These are phyloP conservation scores for Russula dissimulans DNA, from an alignment of 768 basidiomycete genomes.

Conservation along the genomic window DNA sequence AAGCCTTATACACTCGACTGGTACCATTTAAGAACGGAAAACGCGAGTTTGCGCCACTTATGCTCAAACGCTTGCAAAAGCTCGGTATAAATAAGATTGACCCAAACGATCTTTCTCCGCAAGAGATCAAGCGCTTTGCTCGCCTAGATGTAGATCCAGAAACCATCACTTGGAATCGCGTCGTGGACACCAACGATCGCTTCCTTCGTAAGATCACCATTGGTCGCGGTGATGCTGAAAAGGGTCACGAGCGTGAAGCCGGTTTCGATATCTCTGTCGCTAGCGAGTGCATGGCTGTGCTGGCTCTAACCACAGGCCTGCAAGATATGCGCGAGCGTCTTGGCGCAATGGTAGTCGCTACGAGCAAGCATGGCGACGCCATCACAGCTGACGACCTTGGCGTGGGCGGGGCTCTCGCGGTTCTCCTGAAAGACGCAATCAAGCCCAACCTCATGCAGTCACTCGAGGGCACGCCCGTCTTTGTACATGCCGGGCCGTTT, in stretches of 20 bases:
- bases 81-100: conserved; percentile 91
- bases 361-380: conserved; percentile 82
- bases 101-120: conserved; percentile 85
- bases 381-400: conserved; percentile 96
- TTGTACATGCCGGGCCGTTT: conserved; percentile 97
- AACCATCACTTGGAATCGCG: conserved; percentile 97
- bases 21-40: conserved; percentile 91
- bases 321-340: conserved; percentile 88
- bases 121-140: conserved; percentile 84
- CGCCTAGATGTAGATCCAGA: conserved; percentile 84
- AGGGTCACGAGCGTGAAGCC: conserved; percentile 79
- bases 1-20: conserved; percentile 86
- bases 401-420: conserved; percentile 88
- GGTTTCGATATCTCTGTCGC: conserved; percentile 98
- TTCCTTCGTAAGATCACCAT: conserved; percentile 92
- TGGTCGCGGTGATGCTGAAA: conserved; percentile 84
- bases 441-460: conserved; percentile 99
- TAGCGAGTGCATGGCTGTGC: conserved; percentile 96
- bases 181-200: conserved; percentile 93
- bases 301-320: conserved; percentile 81
- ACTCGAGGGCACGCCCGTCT: conserved; percentile 94
- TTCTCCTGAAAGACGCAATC: conserved; percentile 97
- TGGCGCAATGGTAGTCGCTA: conserved; percentile 95
- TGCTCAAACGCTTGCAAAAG: conserved; percentile 92
- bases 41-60: conserved; percentile 89